A percentile compares a stretch with the other conserved stretches of the same genome.
Conservation (phyloP, 2,329 filamentous ascomycete genomes). For the Huntiella omanensis region DNA sequence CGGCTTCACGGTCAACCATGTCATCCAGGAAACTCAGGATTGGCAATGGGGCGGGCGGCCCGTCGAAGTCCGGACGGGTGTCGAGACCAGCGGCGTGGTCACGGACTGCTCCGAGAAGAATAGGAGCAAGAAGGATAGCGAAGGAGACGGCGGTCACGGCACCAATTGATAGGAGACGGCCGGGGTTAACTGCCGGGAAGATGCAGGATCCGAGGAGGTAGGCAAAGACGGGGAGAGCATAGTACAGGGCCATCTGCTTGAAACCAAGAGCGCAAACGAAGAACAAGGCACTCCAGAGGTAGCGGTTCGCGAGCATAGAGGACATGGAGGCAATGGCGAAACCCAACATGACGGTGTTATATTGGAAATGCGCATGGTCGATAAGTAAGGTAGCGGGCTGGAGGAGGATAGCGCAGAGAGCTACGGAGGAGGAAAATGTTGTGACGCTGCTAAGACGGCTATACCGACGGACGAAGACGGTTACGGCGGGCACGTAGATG, state of each 20-base stretch:
- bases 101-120: conserved; percentile 53
- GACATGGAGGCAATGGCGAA: conserved; percentile 74
- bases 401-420: conserved; percentile 77
- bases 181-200: conserved; percentile 49
- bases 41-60: conserved; percentile 26
- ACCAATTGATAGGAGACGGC: conserved; percentile 56
- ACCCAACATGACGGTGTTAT: conserved; percentile 97
- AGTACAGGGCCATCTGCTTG: conserved; percentile 99
- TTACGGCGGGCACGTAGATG: conserved; percentile 65
- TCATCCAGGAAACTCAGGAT: conserved; percentile 38
- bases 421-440: conserved; percentile 66
- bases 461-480: conserved; percentile 71
- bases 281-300: conserved; percentile 78
- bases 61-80: conserved; percentile 8
- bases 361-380: conserved; percentile 93
- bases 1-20: conserved; percentile 42
- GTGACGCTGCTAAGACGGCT: conserved; percentile 59
- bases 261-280: conserved; percentile 90
- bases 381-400: conserved; percentile 81
- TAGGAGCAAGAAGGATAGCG: conserved; percentile 52
- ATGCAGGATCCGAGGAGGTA: conserved; percentile 77
- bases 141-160: conserved; percentile 57
- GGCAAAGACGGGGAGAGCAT: conserved; percentile 79
- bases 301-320: conserved; percentile 67
- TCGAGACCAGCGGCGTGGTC: conserved; percentile 44